Evolutionary conservation across 139 green algal genomes (phyloP).

Genomic region (Micromonas commoda): DNA sequence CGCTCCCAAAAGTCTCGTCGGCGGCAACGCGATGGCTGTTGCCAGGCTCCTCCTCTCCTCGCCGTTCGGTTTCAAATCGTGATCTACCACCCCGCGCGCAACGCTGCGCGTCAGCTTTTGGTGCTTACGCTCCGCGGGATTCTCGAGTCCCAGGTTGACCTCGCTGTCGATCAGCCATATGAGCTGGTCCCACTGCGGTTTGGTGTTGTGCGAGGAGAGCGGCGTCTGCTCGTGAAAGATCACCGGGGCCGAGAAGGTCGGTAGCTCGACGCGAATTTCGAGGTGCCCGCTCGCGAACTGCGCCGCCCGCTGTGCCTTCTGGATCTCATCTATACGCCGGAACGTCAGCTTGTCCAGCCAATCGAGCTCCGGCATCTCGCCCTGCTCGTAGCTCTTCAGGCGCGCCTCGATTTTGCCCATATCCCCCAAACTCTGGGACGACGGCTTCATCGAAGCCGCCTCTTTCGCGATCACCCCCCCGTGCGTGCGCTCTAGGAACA

Average conservation of each 20-base stretch:
- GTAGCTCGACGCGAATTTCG: not conserved
- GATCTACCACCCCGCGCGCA: conserved; percentile 47
- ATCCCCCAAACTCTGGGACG: not conserved
- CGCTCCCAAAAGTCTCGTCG: not conserved
- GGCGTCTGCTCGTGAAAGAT: not conserved
- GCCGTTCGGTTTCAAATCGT: conserved; percentile 62
- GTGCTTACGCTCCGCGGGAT: conserved; percentile 78
- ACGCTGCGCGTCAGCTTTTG: conserved; percentile 74
- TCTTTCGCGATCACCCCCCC: not conserved
- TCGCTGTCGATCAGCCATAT: conserved; percentile 33
- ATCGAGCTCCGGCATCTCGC: conserved; percentile 58
- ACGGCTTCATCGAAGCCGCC: not conserved
- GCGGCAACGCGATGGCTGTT: not conserved
- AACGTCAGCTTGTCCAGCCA: conserved; percentile 66
- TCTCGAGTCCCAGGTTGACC: conserved; percentile 57
- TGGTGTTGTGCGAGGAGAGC: not conserved
- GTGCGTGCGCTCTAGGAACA: not conserved
- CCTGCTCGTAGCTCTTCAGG: conserved; percentile 60
- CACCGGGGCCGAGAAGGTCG: not conserved
- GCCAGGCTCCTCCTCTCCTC: conserved; percentile 10
- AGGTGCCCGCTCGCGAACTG: not conserved
- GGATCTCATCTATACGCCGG: not conserved
- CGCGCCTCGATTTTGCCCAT: conserved; percentile 54
- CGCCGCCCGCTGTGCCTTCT: not conserved
- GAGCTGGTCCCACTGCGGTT: conserved; percentile 4